Evolutionary conservation across 768 basidiomycete species (phyloP), one percentile per base, ranked within the genome.

Genomic region (Pleurotus pulmonarius): DNA sequence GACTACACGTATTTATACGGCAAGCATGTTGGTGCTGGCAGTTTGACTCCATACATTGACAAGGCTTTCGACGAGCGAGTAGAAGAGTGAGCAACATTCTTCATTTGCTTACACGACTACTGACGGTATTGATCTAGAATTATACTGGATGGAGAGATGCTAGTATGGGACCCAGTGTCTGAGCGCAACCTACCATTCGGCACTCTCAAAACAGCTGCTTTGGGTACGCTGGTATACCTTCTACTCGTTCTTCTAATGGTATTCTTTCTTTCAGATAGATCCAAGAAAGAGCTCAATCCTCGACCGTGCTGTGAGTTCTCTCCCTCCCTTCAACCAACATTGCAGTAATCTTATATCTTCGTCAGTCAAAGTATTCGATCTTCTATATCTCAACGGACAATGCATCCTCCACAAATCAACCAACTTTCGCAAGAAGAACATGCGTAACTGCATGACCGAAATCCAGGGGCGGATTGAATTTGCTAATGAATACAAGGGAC

Each of bases 121-220:
- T 54, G 29, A 56, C 58, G 24, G 34, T 34, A 29, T 51, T 5
- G 6, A 4, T 20, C 3, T 56, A 98, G 96, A 49, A 88, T 96
- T 62, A 92, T 98, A 46, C 70, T 99, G 12, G 97, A 99, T 62
- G 97, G 97, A 0, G 97, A 99, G 69, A 98, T 99, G 96, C 75
- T 99, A 29, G 96, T 98, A 2, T 98, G 91, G 90, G 97, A 98
- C 69, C 96, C 96, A 0, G 77, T 89, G 3, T 86, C 92, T 0
- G 87, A 89, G 63, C 84, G 91, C 18, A 91, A 92, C 64, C 74
- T 97, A 16, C 92, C 96, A 0, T 98, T 99, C 59, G 97, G 97
- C 1, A 90, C 86, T 0, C 74, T 99, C 49, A 99, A 99, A 71
- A 92, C 94, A 0, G 93, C 94, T 43, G 95, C 95, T 0, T 74